phyloP scores from a whole-genome alignment of 2,329 filamentous ascomycete genomes.

The Pseudogymnoascus sp. region DNA sequence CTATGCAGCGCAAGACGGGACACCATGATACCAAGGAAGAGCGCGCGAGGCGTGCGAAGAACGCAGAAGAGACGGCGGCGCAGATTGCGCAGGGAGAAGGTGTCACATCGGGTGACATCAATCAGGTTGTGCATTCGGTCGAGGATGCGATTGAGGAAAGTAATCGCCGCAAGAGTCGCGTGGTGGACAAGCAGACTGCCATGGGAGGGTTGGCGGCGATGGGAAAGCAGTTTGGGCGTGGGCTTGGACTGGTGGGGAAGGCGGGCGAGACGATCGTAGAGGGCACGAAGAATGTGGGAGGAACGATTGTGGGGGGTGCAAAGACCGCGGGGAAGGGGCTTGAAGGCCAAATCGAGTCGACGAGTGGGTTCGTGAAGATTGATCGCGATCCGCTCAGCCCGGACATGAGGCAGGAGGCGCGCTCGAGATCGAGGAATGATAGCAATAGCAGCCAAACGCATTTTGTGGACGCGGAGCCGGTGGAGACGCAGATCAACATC shows the following conservation, averaged over 20 bases:
- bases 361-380: constrained; percentile 34
- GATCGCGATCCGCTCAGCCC: constrained; percentile 11
- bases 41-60: constrained; percentile 27
- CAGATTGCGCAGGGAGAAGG: constrained; percentile 41
- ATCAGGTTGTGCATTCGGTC: constrained; percentile 46
- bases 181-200: constrained; percentile 1
- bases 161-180: constrained; percentile 17
- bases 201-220: constrained; percentile 7
- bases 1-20: constrained; percentile 3
- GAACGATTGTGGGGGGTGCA: constrained; percentile 37
- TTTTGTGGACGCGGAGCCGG: constrained; percentile 17
- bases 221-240: constrained; percentile 9
- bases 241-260: constrained; percentile 23
- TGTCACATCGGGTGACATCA: constrained; percentile 43
- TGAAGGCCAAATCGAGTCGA: constrained; percentile 45
- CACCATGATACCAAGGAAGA: constrained; percentile 21
- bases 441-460: background rate
- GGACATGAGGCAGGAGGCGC: background rate
- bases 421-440: background rate
- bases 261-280: constrained; percentile 18
- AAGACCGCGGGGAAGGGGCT: constrained; percentile 43
- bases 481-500: constrained; percentile 26
- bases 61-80: constrained; percentile 34
- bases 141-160: constrained; percentile 38
- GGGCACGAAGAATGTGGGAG: constrained; percentile 30